Evolutionary conservation across 2,329 filamentous ascomycete genomes (phyloP).

Genomic region (Pseudogymnoascus sp.): DNA sequence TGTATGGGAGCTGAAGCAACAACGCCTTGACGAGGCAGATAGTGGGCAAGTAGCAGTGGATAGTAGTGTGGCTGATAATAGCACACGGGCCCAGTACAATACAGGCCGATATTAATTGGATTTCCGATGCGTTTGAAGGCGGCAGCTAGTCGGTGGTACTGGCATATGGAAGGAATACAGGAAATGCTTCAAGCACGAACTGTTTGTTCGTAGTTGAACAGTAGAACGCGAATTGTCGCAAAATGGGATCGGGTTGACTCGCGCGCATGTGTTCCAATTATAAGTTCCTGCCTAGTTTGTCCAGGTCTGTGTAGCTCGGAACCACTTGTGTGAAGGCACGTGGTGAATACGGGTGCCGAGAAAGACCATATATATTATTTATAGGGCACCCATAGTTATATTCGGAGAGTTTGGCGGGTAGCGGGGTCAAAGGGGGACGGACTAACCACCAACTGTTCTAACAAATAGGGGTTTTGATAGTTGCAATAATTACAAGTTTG

Average conservation of each 20-base stretch:
- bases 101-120: neutral
- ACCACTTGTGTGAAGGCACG: neutral
- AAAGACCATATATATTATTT: neutral
- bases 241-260: neutral
- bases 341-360: neutral
- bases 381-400: neutral
- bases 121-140: neutral
- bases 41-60: neutral
- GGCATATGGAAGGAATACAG: neutral
- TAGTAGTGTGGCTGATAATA: neutral
- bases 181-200: neutral
- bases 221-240: neutral
- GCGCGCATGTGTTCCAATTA: neutral
- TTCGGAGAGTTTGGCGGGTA: neutral
- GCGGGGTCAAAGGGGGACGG: neutral
- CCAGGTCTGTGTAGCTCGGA: neutral
- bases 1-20: conserved; percentile 1
- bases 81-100: neutral
- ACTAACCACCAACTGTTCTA: neutral
- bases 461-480: neutral
- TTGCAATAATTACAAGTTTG: too few species aligned
- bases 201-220: neutral
- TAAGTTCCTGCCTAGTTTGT: neutral
- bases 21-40: neutral
- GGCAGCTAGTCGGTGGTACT: neutral